Conservation (phyloP, 768 basidiomycete genomes). For the Grammothele lineata region DNA sequence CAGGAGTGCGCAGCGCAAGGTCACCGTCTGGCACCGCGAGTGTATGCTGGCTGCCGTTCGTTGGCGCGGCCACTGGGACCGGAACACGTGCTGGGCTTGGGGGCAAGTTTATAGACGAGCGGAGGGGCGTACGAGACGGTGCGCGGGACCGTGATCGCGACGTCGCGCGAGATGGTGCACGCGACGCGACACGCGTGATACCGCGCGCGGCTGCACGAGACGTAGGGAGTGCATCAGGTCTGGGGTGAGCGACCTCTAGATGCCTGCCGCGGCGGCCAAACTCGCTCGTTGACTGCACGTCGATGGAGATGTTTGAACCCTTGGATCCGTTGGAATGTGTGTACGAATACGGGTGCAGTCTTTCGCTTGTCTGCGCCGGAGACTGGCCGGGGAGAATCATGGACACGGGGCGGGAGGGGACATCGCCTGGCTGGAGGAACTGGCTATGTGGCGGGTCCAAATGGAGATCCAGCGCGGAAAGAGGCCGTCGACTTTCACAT, state of each 20-base stretch:
- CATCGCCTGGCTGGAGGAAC: conserved; percentile 7
- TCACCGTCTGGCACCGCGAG: no score
- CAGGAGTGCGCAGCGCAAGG: no score
- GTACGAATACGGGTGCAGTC: conserved; percentile 4
- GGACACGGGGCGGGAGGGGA: conserved; percentile 10
- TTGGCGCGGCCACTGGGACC: not conserved
- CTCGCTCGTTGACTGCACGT: conserved; percentile 1
- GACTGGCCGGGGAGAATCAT: conserved; percentile 8
- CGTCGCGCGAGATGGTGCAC: conserved; percentile 6
- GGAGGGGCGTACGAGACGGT: not conserved
- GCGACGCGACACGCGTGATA: conserved; percentile 9
- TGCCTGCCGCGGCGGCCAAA: not conserved
- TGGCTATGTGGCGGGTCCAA: conserved; percentile 1
- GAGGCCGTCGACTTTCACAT: conserved; percentile 13
- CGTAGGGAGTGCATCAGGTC: conserved; percentile 7
- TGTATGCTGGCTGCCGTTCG: no score
- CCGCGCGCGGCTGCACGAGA: conserved; percentile 11
- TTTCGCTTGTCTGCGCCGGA: not conserved
- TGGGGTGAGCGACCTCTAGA: not conserved
- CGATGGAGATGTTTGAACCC: conserved; percentile 3
- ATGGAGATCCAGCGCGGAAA: conserved; percentile 10
- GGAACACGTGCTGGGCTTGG: conserved; percentile 1
- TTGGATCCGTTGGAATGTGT: conserved; percentile 6
- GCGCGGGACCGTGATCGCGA: conserved; percentile 7
- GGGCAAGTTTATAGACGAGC: not conserved